A percentile compares a stretch with the other conserved stretches of the same genome.
These are phyloP conservation scores for Claviceps arundinis DNA, from an alignment of 2,329 filamentous ascomycete species.

Conservation along the genomic window DNA sequence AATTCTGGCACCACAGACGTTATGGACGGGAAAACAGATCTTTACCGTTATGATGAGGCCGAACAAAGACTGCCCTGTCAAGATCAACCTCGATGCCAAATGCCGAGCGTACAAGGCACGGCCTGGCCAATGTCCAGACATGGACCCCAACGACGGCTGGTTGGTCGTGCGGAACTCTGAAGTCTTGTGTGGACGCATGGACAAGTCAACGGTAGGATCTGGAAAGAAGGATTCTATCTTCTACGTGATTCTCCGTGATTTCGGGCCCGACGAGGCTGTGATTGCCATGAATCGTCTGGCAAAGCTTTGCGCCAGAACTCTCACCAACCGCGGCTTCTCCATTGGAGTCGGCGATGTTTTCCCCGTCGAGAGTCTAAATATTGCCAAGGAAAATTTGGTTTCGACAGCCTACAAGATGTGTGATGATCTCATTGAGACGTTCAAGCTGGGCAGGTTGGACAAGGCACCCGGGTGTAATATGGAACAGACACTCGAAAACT, in stretches of 20 bases:
- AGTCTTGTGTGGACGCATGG: conserved; percentile 95
- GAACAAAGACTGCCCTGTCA: conserved; percentile 67
- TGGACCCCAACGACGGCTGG: conserved; percentile 81
- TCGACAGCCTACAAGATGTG: conserved; percentile 66
- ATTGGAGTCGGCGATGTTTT: conserved; percentile 94
- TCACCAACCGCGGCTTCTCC: conserved; percentile 87
- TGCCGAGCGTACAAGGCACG: conserved; percentile 31
- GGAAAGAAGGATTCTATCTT: conserved; percentile 98
- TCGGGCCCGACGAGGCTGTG: conserved; percentile 76
- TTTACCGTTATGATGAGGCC: conserved; percentile 87
- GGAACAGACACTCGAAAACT: conserved; percentile 82
- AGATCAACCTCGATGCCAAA: conserved; percentile 86
- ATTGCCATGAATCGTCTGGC: conserved; percentile 88
- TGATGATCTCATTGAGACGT: conserved; percentile 70
- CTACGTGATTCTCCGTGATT: conserved; percentile 92
- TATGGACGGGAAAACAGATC: conserved; percentile 96
- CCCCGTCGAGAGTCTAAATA: conserved; percentile 56
- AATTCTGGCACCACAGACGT: conserved; percentile 67
- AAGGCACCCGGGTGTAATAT: conserved; percentile 83
- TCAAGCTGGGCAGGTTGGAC: conserved; percentile 66
- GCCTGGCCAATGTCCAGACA: conserved; percentile 45
- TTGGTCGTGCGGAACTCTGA: conserved; percentile 91
- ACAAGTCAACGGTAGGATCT: conserved; percentile 92
- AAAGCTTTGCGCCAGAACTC: conserved; percentile 75
- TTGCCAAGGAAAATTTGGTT: conserved; percentile 65